These are phyloP conservation scores for Gnomoniopsis smithogilvyi DNA, from an alignment of 2,329 filamentous ascomycete species.

Conservation along the genomic window DNA sequence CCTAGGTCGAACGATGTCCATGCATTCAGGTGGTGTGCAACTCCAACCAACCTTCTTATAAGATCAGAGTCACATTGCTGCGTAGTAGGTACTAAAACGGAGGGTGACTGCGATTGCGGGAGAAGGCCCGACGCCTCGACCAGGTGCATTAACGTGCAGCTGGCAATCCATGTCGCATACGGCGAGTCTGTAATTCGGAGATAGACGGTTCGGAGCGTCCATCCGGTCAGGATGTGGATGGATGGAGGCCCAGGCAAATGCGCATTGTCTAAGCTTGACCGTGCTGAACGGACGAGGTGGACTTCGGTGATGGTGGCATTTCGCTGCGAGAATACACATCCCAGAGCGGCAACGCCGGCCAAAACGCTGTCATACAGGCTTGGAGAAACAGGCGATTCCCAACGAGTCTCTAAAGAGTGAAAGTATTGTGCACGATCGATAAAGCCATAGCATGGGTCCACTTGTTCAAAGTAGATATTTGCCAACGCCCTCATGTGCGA, in stretches of 20 bases:
- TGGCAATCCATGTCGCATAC: conserved; percentile 55
- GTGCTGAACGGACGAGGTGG: conserved; percentile 42
- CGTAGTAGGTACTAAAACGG: conserved; percentile 23
- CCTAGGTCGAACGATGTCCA: conserved; percentile 60
- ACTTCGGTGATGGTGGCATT: conserved; percentile 39
- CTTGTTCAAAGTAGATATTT: conserved; percentile 48
- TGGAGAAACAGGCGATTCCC: conserved; percentile 28
- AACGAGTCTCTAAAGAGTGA: conserved; percentile 28
- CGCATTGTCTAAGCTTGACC: conserved; percentile 40
- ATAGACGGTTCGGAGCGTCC: conserved; percentile 52
- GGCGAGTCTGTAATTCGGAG: conserved; percentile 51
- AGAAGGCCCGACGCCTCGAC: conserved; percentile 51
- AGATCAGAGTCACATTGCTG: conserved; percentile 32
- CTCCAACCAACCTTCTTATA: conserved; percentile 41
- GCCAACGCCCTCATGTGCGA: conserved; percentile 44
- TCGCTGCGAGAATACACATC: conserved; percentile 45
- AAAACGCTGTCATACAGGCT: conserved; percentile 44
- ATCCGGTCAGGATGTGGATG: conserved; percentile 41
- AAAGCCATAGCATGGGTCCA: conserved; percentile 53
- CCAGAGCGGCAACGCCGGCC: conserved; percentile 53
- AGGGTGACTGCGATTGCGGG: conserved; percentile 31
- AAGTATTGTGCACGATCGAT: conserved; percentile 31
- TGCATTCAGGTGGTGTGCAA: conserved; percentile 55
- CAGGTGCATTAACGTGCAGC: conserved; percentile 55
- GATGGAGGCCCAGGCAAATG: conserved; percentile 29